Percentiles rank a stretch among this genome's conserved stretches.
These are phyloP conservation scores for Suhomyces anneliseae DNA, from an alignment of 1,139 yeast genomes.

Conservation along the genomic window DNA sequence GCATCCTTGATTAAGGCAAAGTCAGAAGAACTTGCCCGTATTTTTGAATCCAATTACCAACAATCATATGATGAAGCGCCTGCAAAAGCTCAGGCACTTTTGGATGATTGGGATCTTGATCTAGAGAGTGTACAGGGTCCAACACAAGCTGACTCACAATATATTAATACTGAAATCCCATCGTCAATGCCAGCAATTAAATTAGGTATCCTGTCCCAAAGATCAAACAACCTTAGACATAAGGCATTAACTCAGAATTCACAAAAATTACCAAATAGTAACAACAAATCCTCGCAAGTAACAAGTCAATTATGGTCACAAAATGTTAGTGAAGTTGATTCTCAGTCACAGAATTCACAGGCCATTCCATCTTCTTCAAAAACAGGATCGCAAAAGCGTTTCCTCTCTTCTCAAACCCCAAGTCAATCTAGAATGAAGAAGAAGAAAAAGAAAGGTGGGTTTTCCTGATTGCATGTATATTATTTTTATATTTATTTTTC, in stretches of 20 bases:
- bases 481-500: not conserved
- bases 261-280: not conserved
- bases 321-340: not conserved
- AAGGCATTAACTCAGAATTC: not conserved
- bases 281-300: not conserved
- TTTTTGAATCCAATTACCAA: slow-evolving; percentile 13
- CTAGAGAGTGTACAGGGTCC: slow-evolving; percentile 3
- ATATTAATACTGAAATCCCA: slow-evolving; percentile 8
- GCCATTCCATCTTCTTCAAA: not conserved
- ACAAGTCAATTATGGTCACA: not conserved
- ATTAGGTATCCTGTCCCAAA: slow-evolving; percentile 12
- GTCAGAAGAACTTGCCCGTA: slow-evolving; percentile 11
- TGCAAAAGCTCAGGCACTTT: slow-evolving; percentile 21
- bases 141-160: slow-evolving; percentile 4
- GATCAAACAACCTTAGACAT: not conserved
- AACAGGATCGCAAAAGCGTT: slow-evolving; percentile 10
- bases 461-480: slow-evolving; percentile 18
- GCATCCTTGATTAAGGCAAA: slow-evolving; percentile 28
- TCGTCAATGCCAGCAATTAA: slow-evolving; percentile 26
- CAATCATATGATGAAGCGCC: slow-evolving; percentile 18
- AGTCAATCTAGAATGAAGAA: slow-evolving; percentile 19
- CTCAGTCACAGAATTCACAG: slow-evolving; percentile 2
- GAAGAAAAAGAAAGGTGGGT: slow-evolving; percentile 34
- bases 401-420: slow-evolving; percentile 10
- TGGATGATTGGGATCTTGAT: slow-evolving; percentile 29